Evolutionary conservation across 345 rosid genomes (phyloP).

Genomic region (Hibiscus trionum): DNA sequence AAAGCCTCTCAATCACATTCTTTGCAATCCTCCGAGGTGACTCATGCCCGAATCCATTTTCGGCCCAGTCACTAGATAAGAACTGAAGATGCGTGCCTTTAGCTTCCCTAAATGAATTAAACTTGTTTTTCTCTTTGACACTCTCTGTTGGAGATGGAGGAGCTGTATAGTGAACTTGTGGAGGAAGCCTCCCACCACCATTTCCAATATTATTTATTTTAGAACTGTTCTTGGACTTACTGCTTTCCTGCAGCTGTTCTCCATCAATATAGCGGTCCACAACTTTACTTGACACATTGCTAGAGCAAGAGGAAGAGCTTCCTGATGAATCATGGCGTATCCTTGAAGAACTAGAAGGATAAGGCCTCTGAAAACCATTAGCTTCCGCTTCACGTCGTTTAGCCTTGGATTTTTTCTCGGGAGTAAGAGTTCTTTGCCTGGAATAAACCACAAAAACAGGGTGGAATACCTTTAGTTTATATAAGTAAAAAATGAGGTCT

Average conservation of each 20-base stretch:
- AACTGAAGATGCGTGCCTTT: slow-evolving; percentile 38
- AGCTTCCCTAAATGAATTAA: slow-evolving; percentile 68
- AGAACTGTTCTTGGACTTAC: slow-evolving; percentile 37
- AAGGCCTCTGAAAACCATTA: slow-evolving; percentile 27
- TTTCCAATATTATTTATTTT: slow-evolving; percentile 36
- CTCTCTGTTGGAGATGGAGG: slow-evolving; percentile 62
- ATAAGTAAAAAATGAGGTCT: slow-evolving; percentile 1
- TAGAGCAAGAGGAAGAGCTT: slow-evolving; percentile 59
- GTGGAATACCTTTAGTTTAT: neutral
- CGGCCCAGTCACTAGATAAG: slow-evolving; percentile 55
- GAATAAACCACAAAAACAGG: slow-evolving; percentile 9
- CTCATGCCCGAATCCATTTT: slow-evolving; percentile 54
- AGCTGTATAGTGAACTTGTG: slow-evolving; percentile 49
- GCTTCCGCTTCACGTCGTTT: slow-evolving; percentile 34
- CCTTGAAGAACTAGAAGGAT: slow-evolving; percentile 32
- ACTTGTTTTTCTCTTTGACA: slow-evolving; percentile 41
- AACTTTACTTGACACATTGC: slow-evolving; percentile 69
- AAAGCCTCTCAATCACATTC: slow-evolving; percentile 78
- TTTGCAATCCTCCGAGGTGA: slow-evolving; percentile 81
- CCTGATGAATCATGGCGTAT: slow-evolving; percentile 50
- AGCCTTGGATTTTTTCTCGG: slow-evolving; percentile 47
- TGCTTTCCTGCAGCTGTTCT: slow-evolving; percentile 64
- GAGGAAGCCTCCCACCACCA: slow-evolving; percentile 50
- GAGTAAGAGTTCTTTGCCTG: slow-evolving; percentile 38
- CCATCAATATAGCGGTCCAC: slow-evolving; percentile 93